Base-by-base conservation (phyloP, 169 alveolate genomes). In the Amoebophrya sp. region DNA sequence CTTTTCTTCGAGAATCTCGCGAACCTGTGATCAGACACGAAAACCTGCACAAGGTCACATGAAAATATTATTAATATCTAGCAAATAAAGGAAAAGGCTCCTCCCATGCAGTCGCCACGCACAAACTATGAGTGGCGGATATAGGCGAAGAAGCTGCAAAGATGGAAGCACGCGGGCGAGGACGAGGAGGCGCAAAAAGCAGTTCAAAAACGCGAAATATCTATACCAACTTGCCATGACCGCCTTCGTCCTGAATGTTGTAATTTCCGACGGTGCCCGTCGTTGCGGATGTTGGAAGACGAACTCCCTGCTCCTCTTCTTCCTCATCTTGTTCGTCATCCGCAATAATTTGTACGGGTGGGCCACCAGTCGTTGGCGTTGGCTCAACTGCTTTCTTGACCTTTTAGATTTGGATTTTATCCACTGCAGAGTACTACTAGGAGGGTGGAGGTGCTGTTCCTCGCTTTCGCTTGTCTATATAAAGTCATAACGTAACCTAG, bases 251-350 rank as follows among this genome's bases (percentile, higher is more conserved):
- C 32, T n/a, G 83, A 25, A 66, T 66, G 35, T 66, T 66, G 83
- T 66, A 66, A 25, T 66, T 66, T 66, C 83, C 83, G 12, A 25
- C 18, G 10, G 35, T n/a, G 10, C 83, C 83, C 35, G 35, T 25
- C 7, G 83, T 66, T 25, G 35, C 2, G 83, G 12, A 3, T 25
- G 83, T n/a, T 66, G 35, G n/a, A n/a, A n/a, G n/a, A n/a, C n/a
- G n/a, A n/a, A n/a, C 83, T n/a, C 10, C 32, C 35, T 18, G 35
- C 1, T 18, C 83, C 10, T 66, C 83, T 25, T 92, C 93, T 29
- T 90, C 92, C 54, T 89, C 93, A 39, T 0, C 93, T 18, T 40
- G 77, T 0, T 83, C 77, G 7, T 91, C 93, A 55, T 92, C 93
- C 3, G 92, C 92, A 55, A 92, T 92, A 23, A 92, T 83, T 77